Percentiles rank a stretch among this genome's conserved stretches.
These are phyloP conservation scores for Cichorium intybus DNA, from an alignment of 140 eudicot genomes.

Conservation along the genomic window DNA sequence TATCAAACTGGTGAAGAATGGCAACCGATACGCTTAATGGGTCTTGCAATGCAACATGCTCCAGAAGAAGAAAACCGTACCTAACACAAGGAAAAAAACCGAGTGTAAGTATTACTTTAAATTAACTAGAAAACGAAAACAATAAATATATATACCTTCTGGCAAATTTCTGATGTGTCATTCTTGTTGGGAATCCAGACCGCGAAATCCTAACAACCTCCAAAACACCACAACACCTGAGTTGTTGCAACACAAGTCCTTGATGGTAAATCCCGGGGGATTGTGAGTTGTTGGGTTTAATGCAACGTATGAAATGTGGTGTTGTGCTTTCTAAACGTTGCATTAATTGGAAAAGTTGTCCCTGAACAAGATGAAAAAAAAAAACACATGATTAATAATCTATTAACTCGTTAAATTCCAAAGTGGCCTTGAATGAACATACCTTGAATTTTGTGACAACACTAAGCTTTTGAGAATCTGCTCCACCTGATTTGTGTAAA, in stretches of 20 bases:
- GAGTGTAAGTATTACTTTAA: background rate
- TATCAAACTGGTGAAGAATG: constrained; percentile 84
- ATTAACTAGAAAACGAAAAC: background rate
- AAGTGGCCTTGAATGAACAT: background rate
- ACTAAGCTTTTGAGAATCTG: constrained; percentile 95
- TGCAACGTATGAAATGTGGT: constrained; percentile 95
- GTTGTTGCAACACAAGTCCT: constrained; percentile 87
- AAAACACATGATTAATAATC: background rate
- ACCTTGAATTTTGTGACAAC: constrained; percentile 94
- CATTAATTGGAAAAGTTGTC: constrained; percentile 93
- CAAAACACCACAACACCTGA: constrained; percentile 95
- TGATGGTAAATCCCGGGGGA: constrained; percentile 93
- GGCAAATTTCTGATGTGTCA: constrained; percentile 95
- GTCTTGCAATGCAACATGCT: constrained; percentile 69
- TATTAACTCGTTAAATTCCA: background rate
- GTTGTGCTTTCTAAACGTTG: constrained; percentile 91
- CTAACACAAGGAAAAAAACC: constrained; percentile 32
- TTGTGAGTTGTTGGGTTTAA: constrained; percentile 83
- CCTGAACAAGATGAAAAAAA: constrained; percentile 37
- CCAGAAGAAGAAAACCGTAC: constrained; percentile 85
- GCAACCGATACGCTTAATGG: constrained; percentile 86
- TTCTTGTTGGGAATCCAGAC: constrained; percentile 96
- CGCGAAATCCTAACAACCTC: constrained; percentile 98
- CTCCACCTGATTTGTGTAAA: constrained; percentile 88
- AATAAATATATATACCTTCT: constrained; percentile 54